Base-by-base conservation (phyloP, 352 stramenopile species). In the Nothophytophthora sp. region DNA sequence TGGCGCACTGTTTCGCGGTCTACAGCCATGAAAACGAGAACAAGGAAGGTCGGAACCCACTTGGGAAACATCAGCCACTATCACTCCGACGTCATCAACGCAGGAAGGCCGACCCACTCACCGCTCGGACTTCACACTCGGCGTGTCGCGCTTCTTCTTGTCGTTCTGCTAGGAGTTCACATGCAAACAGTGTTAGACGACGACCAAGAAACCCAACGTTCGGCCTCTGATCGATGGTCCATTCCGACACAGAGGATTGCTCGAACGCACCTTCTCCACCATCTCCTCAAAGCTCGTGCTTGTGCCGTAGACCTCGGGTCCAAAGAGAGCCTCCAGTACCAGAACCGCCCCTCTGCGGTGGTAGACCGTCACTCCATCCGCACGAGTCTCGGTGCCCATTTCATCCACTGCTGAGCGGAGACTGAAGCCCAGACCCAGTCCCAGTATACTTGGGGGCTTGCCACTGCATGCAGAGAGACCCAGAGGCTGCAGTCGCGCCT, bases 351-450 rank as follows among this genome's bases (percentile, higher is more conserved):
- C 81, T n/a, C 79, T 79, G 20, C 81, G 76, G 41, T 90, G 81
- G 51, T 96, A 96, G 18, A 96, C 82, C 0, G 86, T 92, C 20
- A 95, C 78, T 6, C 85, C 85, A 36, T 96, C 85, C 2, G 86
- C 83, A 32, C 81, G 67, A 28, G 77, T 95, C 55, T 83, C 74
- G 4, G 20, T 71, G 18, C 65, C 81, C 84, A 91, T 92, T 70
- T 91, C 81, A 44, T 95, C 86, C 12, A 95, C 65, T 10, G 70
- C 57, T 34, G 83, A 81, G 34, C 73, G 74, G 16, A 96, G 57
- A 58, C 81, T 87, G 54, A 90, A 96, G 5, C 85, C 86, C 11
- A 95, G 48, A 18, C 86, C 88, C 15, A 91, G 60, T 11, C 86
- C 86, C 19, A 89, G 66, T 7, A 96, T 32, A 55, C 48, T 72